A percentile compares a stretch with the other conserved stretches of the same genome.
These are phyloP conservation scores for Chiua virens DNA, from an alignment of 768 basidiomycete genomes.

Conservation along the genomic window DNA sequence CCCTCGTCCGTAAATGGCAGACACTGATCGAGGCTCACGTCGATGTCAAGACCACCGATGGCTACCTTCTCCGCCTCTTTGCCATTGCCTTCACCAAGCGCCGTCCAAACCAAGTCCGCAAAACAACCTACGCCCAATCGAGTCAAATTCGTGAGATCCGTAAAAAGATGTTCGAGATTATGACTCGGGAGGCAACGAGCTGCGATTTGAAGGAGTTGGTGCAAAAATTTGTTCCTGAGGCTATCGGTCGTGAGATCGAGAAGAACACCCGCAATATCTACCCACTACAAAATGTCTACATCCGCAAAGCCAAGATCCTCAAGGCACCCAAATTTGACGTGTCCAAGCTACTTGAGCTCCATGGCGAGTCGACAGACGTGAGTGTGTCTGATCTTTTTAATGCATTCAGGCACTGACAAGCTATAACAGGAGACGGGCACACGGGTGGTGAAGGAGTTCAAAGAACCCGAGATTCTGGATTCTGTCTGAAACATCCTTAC, in stretches of 20 bases:
- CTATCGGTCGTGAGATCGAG: slow-evolving; percentile 99
- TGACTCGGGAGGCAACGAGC: slow-evolving; percentile 91
- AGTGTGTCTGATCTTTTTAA: slow-evolving; percentile 29
- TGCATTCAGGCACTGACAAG: slow-evolving; percentile 3
- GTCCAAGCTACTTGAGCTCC: slow-evolving; percentile 93
- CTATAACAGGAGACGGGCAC: slow-evolving; percentile 83
- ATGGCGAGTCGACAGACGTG: slow-evolving; percentile 93
- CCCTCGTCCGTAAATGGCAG: slow-evolving; percentile 99
- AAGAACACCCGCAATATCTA: slow-evolving; percentile 96
- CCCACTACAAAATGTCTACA: slow-evolving; percentile 98
- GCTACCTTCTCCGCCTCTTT: slow-evolving; percentile 98
- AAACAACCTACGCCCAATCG: slow-evolving; percentile 98
- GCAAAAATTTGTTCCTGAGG: slow-evolving; percentile 98
- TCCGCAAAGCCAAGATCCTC: slow-evolving; percentile 99
- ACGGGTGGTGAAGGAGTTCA: slow-evolving; percentile 93
- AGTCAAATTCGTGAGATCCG: slow-evolving; percentile 96
- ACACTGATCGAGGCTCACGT: slow-evolving; percentile 98
- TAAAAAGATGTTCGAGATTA: slow-evolving; percentile 99
- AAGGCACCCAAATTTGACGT: slow-evolving; percentile 97
- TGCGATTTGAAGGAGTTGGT: slow-evolving; percentile 98
- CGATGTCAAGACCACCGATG: slow-evolving; percentile 98
- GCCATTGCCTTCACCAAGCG: slow-evolving; percentile 99
- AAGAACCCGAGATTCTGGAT: slow-evolving; percentile 93
- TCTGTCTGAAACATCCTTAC: slow-evolving; percentile 67
- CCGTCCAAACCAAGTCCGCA: slow-evolving; percentile 93